phyloP scores from a whole-genome alignment of 2,329 filamentous ascomycete species.

The Zymoseptoria crescenta region DNA sequence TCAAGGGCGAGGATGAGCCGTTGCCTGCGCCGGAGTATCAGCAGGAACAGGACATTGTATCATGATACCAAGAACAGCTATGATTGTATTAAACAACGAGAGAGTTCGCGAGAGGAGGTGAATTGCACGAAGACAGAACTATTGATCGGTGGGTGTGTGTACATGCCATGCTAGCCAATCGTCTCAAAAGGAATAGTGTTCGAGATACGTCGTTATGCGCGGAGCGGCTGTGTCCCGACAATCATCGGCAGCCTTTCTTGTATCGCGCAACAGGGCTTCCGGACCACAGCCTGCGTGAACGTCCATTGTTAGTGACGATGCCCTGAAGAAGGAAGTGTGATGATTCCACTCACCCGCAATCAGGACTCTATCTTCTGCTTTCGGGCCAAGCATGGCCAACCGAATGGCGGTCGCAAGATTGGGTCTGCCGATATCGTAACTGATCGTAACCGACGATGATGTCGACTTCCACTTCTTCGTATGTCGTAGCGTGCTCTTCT shows the following conservation, averaged over 20 bases:
- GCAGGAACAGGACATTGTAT: neutral
- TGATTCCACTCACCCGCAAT: slow-evolving; percentile 3
- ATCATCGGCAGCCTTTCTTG: slow-evolving; percentile 8
- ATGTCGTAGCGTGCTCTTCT: slow-evolving; percentile 2
- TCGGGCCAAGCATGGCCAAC: slow-evolving; percentile 4
- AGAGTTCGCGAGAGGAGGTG: neutral
- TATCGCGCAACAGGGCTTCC: slow-evolving; percentile 4
- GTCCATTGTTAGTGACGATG: neutral
- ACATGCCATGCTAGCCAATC: neutral
- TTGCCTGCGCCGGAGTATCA: slow-evolving; percentile 15
- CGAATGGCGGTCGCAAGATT: slow-evolving; percentile 4
- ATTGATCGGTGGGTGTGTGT: neutral
- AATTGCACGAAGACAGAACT: neutral
- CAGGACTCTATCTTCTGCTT: slow-evolving; percentile 7
- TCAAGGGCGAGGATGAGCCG: slow-evolving; percentile 36
- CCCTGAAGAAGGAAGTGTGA: neutral
- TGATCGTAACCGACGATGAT: neutral
- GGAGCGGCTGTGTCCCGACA: slow-evolving; percentile 8
- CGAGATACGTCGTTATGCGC: slow-evolving; percentile 14
- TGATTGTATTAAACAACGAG: neutral
- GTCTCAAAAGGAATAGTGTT: slow-evolving; percentile 16
- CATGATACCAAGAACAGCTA: neutral
- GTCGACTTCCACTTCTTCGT: neutral
- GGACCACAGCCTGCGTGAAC: slow-evolving; percentile 10
- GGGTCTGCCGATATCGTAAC: slow-evolving; percentile 5